Base-by-base conservation (phyloP, 208 protist genomes). In the Wallacemonas rigidus region DNA sequence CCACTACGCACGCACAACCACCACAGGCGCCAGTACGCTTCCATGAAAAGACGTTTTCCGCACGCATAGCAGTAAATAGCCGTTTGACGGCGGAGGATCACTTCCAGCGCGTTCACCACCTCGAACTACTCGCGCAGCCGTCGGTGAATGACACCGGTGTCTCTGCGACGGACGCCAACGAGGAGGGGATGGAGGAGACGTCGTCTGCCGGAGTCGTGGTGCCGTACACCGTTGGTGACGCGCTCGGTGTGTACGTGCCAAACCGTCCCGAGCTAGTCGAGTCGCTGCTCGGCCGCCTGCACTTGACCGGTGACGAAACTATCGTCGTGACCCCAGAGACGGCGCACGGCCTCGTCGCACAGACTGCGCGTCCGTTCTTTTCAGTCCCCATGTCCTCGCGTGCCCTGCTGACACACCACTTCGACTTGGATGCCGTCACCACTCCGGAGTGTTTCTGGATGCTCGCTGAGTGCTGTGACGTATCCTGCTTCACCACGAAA, bases 401-500 rank as follows among this genome's bases (percentile, higher is more conserved):
- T 38, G 45, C 61, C 26, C 69, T 96, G 43, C 72, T 95, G n/a
- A 69, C 58, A 26, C 77, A 85, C 75, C 94, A 93, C 78, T 65
- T 94, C 39, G 92, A 96, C 72, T 75, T 96, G 26, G 88, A 96
- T 26, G 92, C 92, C 1, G 82, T 90, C 39, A 82, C 82, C 50
- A 79, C 75, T 12, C 89, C 87, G 48, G 81, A 91, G 17, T 94
- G 92, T 41, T 85, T 96, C 61, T 85, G 79, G 78, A 95, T 96
- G 89, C 58, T 96, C 60, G 69, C 87, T n/a, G 69, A 72, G 71
- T 81, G 71, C 38, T 67, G 87, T 80, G 50, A 39, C 35, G 47
- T 71, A 38, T 36, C 17, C 41, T 48, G 40, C 38, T 50, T 44
- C 73, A 61, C 54, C 53, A 70, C 58, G 3, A 55, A 2, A 6